Percentiles rank a stretch among this genome's conserved stretches.
These are phyloP conservation scores for Penicillium canariense DNA, from an alignment of 495 filamentous ascomycete species.

Conservation along the genomic window DNA sequence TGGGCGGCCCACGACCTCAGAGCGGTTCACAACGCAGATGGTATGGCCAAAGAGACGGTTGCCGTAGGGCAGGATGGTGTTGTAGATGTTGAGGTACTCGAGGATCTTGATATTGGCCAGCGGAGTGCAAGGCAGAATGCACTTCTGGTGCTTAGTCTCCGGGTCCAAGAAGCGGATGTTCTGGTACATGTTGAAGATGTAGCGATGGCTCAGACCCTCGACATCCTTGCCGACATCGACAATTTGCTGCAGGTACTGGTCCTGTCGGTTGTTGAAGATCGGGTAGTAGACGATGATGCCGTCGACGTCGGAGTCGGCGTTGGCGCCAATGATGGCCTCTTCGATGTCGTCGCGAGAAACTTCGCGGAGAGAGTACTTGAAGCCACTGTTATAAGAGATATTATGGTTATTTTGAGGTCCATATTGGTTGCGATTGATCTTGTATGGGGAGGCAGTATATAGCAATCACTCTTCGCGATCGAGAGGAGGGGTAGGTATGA, in stretches of 20 bases:
- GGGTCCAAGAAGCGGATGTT: slow-evolving; percentile 91
- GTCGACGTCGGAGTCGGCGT: slow-evolving; percentile 71
- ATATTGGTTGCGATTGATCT: not conserved
- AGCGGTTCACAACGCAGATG: slow-evolving; percentile 91
- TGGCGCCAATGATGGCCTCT: slow-evolving; percentile 78
- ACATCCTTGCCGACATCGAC: slow-evolving; percentile 88
- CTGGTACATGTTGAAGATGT: slow-evolving; percentile 99
- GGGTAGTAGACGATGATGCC: slow-evolving; percentile 99
- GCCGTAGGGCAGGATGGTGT: slow-evolving; percentile 89
- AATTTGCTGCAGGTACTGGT: slow-evolving; percentile 94
- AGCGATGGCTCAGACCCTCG: slow-evolving; percentile 88
- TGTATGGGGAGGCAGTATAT: not conserved
- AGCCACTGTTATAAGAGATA: slow-evolving; percentile 59
- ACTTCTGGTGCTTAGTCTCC: slow-evolving; percentile 73
- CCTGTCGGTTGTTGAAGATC: slow-evolving; percentile 84
- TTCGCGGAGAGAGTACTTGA: slow-evolving; percentile 77
- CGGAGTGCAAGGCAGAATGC: slow-evolving; percentile 91
- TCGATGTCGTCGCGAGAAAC: slow-evolving; percentile 85
- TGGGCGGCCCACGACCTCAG: slow-evolving; percentile 91
- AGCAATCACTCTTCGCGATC: not conserved
- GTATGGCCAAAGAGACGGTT: slow-evolving; percentile 89
- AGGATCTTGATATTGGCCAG: slow-evolving; percentile 94
- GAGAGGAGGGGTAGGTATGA: slow-evolving; percentile 26
- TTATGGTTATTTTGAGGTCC: not conserved
- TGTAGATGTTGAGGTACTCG: slow-evolving; percentile 93